These are phyloP conservation scores for Haberlea rhodopensis DNA, from an alignment of 257 asterid genomes.

Conservation along the genomic window DNA sequence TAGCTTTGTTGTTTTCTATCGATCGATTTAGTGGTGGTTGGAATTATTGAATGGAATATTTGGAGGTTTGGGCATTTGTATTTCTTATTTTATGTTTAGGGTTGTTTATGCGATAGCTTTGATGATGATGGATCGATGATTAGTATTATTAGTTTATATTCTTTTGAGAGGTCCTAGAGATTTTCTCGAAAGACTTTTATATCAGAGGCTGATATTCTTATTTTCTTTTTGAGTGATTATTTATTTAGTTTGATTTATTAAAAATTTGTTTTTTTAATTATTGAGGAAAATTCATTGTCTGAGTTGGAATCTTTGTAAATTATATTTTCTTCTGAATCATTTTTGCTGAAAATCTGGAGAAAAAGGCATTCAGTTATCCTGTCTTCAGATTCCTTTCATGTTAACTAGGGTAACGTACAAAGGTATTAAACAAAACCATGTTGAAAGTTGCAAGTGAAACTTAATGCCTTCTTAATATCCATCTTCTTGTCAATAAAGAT, in stretches of 20 bases:
- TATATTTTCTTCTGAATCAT: background rate
- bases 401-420: background rate
- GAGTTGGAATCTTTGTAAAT: background rate
- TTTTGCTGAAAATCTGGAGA: slow-evolving; percentile 3
- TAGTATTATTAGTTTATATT: slow-evolving; percentile 13
- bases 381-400: slow-evolving; percentile 16
- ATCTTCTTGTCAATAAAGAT: background rate
- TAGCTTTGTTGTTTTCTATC: background rate
- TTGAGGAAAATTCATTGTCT: background rate
- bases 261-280: too few species aligned
- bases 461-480: slow-evolving; percentile 7
- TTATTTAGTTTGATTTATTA: too few species aligned
- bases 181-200: background rate
- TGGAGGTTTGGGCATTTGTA: slow-evolving; percentile 9
- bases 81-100: slow-evolving; percentile 21
- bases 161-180: slow-evolving; percentile 7
- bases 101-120: slow-evolving; percentile 14
- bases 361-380: slow-evolving; percentile 5
- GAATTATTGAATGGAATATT: too few species aligned
- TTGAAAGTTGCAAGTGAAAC: slow-evolving; percentile 10
- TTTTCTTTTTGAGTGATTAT: background rate
- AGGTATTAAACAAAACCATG: background rate
- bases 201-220: background rate
- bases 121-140: too few species aligned
- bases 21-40: slow-evolving; percentile 18